Base-by-base conservation (phyloP, 1,284 basidiomycete species). In the Neolentinus lepideus region DNA sequence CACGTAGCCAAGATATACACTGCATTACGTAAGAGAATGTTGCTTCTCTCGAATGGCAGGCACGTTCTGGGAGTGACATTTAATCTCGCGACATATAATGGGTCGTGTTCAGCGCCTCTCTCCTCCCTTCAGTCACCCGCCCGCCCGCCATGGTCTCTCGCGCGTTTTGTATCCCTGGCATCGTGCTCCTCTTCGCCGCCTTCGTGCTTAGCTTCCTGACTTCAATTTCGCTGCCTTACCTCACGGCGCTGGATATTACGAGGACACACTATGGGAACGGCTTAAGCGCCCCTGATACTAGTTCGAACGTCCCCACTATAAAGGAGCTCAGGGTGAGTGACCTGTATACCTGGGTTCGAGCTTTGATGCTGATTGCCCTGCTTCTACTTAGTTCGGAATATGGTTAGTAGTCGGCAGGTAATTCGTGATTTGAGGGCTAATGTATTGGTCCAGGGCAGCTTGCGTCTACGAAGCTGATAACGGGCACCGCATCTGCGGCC, bases 121-220 rank as follows among this genome's bases (percentile, higher is more conserved):
- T 16, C 33, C 9, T 35, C 33, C 16, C 9, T 43, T 43, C 8
- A 16, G 38, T n/a, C n/a, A 43, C 8, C 6, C 38, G 8, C 38
- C 38, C n/a, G 8, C 8, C 16, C 24, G n/a, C 21, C 6, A 50
- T 50, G 47, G 22, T 29, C 22, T 50, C 22, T 24, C 77, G 81
- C 61, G 63, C 67, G n/a, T 84, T 85, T 69, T 85, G 83, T 62
- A 74, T 88, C 57, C 82, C 84, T 2, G 85, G 83, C 27, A 66
- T 84, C 33, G 63, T 86, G 58, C 78, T 88, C 64, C 73, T 90
- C 54, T 71, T 81, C 61, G 69, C 67, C 53, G 85, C 88, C 26
- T 77, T 88, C 58, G 75, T 86, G 3, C 77, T 90, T 55, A 78
- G 78, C 62, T 72, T 89, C 66, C 69, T 50, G 21, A 22, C 22